phyloP scores from a whole-genome alignment of 768 basidiomycete species.

The Glaciozyma martinii region DNA sequence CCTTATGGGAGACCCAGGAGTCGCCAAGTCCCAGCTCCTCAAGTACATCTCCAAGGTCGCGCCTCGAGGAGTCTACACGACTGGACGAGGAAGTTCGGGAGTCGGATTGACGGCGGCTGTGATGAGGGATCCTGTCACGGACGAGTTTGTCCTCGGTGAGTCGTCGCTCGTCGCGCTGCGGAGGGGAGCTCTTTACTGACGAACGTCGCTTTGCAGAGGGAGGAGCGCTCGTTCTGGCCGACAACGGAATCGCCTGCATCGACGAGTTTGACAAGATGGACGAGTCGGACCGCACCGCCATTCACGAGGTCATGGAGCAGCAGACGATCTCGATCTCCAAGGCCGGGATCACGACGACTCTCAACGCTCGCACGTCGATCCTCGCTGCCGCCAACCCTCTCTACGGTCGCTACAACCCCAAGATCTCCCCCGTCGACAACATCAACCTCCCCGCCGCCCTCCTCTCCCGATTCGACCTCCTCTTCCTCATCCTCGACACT shows the following conservation, averaged over 20 bases:
- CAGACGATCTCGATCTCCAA: conserved; percentile 99
- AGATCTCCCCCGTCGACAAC: conserved; percentile 98
- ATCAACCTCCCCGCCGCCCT: conserved; percentile 96
- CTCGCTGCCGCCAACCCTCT: conserved; percentile 98
- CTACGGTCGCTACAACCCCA: conserved; percentile 97
- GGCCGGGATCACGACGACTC: conserved; percentile 94
- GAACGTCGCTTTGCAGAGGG: conserved; percentile 95
- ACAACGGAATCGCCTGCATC: conserved; percentile 96
- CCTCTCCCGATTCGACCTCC: conserved; percentile 93
- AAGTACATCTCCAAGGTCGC: conserved; percentile 93
- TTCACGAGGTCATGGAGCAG: conserved; percentile 97
- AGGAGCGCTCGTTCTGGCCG: conserved; percentile 98
- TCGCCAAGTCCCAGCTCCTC: conserved; percentile 91
- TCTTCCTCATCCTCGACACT: conserved; percentile 95
- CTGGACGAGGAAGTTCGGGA: conserved; percentile 94
- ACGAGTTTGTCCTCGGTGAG: conserved; percentile 38
- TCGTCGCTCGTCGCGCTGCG: background rate
- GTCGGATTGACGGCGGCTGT: conserved; percentile 98
- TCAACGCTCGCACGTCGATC: conserved; percentile 96
- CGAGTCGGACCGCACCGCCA: conserved; percentile 94
- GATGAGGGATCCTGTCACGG: conserved; percentile 94
- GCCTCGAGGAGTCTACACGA: conserved; percentile 94
- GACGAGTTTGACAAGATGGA: conserved; percentile 99
- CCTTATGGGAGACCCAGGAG: conserved; percentile 98
- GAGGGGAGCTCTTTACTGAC: conserved; percentile 25